Conservation (phyloP, 2,329 filamentous ascomycete genomes). For the Pseudopithomyces maydicus region DNA sequence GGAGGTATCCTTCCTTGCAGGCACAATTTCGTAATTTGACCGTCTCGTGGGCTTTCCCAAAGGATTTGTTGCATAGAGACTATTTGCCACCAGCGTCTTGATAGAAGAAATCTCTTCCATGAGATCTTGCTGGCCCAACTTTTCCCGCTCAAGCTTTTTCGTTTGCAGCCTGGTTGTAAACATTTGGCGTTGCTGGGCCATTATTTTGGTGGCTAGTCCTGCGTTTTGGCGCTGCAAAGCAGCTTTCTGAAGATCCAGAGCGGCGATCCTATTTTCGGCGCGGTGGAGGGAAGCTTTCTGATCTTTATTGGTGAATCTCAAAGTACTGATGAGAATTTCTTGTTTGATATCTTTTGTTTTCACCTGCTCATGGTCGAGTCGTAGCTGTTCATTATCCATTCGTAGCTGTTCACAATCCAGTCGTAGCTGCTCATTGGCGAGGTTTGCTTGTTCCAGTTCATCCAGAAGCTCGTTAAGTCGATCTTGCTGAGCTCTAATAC, state of each 20-base stretch:
- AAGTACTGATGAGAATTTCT: not conserved
- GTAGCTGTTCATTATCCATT: not conserved
- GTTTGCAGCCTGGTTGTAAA: not conserved
- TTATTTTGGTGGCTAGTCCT: not conserved
- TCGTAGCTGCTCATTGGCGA: not conserved
- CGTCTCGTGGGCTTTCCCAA: not conserved
- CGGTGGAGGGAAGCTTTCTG: not conserved
- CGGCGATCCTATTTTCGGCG: not conserved
- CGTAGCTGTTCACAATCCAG: too few species aligned
- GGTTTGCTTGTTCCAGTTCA: not conserved
- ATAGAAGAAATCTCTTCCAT: not conserved
- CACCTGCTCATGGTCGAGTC: too few species aligned
- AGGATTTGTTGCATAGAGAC: not conserved
- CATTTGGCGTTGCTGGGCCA: not conserved
- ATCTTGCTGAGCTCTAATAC: not conserved
- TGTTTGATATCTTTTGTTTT: too few species aligned
- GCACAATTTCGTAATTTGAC: too few species aligned
- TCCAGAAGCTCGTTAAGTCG: not conserved
- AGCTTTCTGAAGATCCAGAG: not conserved
- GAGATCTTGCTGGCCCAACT: not conserved
- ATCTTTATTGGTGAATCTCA: not conserved
- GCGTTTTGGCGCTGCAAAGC: not conserved
- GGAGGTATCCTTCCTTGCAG: too few species aligned
- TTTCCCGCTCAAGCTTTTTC: not conserved
- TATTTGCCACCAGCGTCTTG: not conserved